Conservation (phyloP, 1,284 basidiomycete species). For the Schizophyllum amplum region DNA sequence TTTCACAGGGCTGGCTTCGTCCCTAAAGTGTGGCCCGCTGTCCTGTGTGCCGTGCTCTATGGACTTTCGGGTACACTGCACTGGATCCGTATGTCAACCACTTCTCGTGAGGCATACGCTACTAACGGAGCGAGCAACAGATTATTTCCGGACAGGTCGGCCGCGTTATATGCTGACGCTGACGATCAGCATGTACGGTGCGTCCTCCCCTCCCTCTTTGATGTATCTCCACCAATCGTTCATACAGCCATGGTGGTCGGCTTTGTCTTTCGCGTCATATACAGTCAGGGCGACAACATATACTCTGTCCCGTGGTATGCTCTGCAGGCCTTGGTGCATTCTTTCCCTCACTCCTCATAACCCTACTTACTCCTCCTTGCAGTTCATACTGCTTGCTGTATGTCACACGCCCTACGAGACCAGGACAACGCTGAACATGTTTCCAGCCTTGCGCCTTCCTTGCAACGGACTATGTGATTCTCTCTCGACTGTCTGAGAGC, state of each 20-base stretch:
- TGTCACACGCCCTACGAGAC: background rate
- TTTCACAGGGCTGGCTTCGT: background rate
- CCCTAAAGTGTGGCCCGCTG: background rate
- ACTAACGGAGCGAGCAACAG: too few relatives aligned
- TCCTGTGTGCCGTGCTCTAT: background rate
- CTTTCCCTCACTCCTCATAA: background rate
- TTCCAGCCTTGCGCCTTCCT: slow-evolving; percentile 14
- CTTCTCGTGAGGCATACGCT: background rate
- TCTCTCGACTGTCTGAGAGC: slow-evolving; percentile 8
- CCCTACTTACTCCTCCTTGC: background rate
- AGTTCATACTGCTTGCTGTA: slow-evolving; percentile 6
- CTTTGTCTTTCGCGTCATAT: slow-evolving; percentile 1
- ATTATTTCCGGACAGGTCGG: background rate
- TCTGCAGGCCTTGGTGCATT: background rate
- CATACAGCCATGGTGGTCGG: slow-evolving; percentile 1
- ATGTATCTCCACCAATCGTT: background rate
- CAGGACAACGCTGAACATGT: background rate
- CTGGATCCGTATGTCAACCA: background rate
- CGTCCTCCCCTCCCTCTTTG: background rate
- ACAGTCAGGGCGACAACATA: background rate
- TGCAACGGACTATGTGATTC: slow-evolving; percentile 14
- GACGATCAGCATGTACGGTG: slow-evolving; percentile 5
- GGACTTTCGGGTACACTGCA: background rate
- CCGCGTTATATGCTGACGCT: slow-evolving; percentile 7
- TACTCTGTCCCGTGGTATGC: background rate